These are phyloP conservation scores for Cairneyella variabilis DNA, from an alignment of 495 filamentous ascomycete species.

Conservation along the genomic window DNA sequence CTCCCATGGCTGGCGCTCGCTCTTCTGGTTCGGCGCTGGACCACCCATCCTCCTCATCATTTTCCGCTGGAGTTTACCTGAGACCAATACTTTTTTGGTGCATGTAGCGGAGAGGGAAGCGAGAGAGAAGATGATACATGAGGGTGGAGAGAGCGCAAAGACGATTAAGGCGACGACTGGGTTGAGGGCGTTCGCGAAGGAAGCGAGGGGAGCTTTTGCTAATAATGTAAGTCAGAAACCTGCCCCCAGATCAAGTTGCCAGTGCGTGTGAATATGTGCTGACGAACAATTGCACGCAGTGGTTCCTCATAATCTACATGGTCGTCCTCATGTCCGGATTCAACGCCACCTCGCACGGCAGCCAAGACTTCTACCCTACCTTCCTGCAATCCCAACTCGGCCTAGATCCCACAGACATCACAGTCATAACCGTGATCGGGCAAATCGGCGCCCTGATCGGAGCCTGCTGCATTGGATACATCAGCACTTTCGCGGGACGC, in stretches of 20 bases:
- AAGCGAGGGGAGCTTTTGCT: too few relatives aligned
- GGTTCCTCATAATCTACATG: not conserved
- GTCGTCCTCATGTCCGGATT: not conserved
- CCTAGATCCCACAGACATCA: not conserved
- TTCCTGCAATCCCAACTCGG: not conserved
- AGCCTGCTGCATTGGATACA: not conserved
- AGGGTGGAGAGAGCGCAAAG: too few relatives aligned
- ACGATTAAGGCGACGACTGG: too few relatives aligned
- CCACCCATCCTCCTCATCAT: not conserved
- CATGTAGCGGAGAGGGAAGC: not conserved
- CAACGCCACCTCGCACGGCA: too few relatives aligned
- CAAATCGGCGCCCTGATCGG: not conserved
- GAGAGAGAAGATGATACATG: not conserved
- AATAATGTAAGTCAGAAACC: too few relatives aligned
- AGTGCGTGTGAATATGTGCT: too few relatives aligned
- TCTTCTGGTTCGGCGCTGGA: not conserved
- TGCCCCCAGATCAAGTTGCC: too few relatives aligned
- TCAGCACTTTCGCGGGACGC: not conserved
- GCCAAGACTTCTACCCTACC: not conserved
- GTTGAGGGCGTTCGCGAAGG: too few relatives aligned
- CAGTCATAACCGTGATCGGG: not conserved
- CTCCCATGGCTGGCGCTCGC: slow-evolving; percentile 13
- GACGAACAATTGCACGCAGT: too few relatives aligned
- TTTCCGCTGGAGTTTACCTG: not conserved
- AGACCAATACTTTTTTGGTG: not conserved